These are phyloP conservation scores for Stagonosporopsis rhizophila DNA, from an alignment of 2,329 filamentous ascomycete species.

Conservation along the genomic window DNA sequence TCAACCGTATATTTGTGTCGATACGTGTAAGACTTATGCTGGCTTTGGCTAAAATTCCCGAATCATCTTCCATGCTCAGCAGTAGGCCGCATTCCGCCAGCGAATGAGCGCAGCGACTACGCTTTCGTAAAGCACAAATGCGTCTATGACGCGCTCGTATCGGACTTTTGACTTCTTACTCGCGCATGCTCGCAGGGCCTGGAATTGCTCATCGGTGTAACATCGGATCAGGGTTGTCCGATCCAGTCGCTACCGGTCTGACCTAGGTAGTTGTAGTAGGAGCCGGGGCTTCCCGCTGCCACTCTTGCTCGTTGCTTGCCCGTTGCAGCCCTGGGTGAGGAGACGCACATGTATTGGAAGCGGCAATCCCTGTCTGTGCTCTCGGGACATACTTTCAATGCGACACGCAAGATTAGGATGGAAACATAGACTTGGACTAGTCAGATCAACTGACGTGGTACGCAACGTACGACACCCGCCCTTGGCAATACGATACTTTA, in stretches of 20 bases:
- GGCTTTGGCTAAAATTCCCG: slow-evolving; percentile 36
- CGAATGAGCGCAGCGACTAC: slow-evolving; percentile 25
- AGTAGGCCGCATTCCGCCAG: slow-evolving; percentile 27
- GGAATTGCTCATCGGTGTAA: slow-evolving; percentile 19
- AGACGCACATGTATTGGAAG: slow-evolving; percentile 8
- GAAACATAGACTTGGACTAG: slow-evolving; percentile 16
- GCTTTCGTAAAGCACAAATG: slow-evolving; percentile 20
- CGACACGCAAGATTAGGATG: slow-evolving; percentile 17
- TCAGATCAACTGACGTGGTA: slow-evolving; percentile 19
- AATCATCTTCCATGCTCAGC: slow-evolving; percentile 10
- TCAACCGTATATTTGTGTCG: slow-evolving; percentile 22
- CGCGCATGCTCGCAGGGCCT: slow-evolving; percentile 11
- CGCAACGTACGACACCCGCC: slow-evolving; percentile 13
- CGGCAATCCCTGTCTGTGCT: slow-evolving; percentile 16
- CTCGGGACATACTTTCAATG: slow-evolving; percentile 12
- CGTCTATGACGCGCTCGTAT: slow-evolving; percentile 36
- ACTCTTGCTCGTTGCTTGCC: slow-evolving; percentile 5
- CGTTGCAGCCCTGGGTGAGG: slow-evolving; percentile 9
- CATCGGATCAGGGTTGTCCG: slow-evolving; percentile 4
- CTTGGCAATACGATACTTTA: slow-evolving; percentile 19
- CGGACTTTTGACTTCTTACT: slow-evolving; percentile 17
- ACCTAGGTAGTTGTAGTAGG: background rate
- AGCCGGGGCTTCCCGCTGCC: slow-evolving; percentile 4
- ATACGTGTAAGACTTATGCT: slow-evolving; percentile 22
- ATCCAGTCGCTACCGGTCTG: slow-evolving; percentile 9